Conservation (phyloP, 352 stramenopile genomes). For the Globisporangium spinosum region DNA sequence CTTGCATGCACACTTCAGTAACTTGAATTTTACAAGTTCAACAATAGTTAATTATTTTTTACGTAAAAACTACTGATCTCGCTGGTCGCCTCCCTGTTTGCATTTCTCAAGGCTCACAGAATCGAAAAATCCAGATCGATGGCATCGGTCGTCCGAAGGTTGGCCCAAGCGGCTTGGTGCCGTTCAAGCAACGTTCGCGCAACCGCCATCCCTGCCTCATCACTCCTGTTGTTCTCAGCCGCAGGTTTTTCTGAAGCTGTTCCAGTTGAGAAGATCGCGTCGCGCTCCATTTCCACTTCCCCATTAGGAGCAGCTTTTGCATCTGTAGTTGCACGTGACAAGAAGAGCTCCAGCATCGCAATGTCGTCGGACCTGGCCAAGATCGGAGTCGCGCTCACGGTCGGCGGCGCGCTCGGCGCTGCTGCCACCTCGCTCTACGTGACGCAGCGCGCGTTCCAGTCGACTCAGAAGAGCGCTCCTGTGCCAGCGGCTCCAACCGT, state of each 20-base stretch:
- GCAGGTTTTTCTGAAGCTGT: slow-evolving; percentile 4
- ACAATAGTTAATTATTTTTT: no score
- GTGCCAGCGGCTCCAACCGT: neutral
- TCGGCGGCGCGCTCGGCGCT: slow-evolving; percentile 43
- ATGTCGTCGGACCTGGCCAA: slow-evolving; percentile 47
- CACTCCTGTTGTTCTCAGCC: slow-evolving; percentile 6
- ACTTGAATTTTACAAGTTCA: no score
- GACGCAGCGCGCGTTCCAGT: slow-evolving; percentile 19
- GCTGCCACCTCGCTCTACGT: slow-evolving; percentile 30
- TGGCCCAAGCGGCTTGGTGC: neutral
- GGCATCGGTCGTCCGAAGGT: slow-evolving; percentile 11
- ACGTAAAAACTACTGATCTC: no score
- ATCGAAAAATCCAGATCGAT: slow-evolving; percentile 15
- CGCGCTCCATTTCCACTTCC: neutral
- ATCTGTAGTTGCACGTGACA: neutral
- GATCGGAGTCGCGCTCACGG: slow-evolving; percentile 37
- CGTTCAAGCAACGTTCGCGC: slow-evolving; percentile 1
- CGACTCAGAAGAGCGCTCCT: neutral
- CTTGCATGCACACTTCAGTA: no score
- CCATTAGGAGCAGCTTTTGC: neutral
- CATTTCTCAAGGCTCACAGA: neutral
- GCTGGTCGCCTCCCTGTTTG: no score
- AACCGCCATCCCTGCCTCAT: neutral
- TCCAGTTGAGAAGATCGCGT: slow-evolving; percentile 1
- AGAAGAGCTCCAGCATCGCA: neutral